Evolutionary conservation across 331 rosid species (phyloP), one percentile per base, ranked within the genome.

Genomic region (Malus hybrid): DNA sequence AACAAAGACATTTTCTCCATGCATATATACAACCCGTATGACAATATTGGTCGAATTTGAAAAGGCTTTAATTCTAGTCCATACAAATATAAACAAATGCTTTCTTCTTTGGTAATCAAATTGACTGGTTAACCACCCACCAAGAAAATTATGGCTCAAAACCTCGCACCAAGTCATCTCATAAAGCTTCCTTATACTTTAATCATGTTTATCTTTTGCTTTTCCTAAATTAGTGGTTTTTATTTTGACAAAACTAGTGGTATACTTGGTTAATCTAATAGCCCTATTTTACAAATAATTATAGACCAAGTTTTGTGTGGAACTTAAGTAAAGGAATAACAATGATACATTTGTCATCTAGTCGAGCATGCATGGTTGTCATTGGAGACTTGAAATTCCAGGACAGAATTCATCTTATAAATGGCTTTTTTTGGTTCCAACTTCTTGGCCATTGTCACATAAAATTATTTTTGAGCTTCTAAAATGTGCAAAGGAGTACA

Each of bases 401-500:
- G 79, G 85, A 48, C 81, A 79, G 71, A 80, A 73, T 48, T 78
- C 55, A 33, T 77, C 75, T 66, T 89, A 89, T 87, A 89, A 85
- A 85, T 75, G 78, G 70, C 71, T 13, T 36, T 65, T 28, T 57
- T 62, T 10, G 15, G 26, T 8, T 71, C 75, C 73, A 80, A 66
- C 36, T 46, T 64, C 69, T 46, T 48, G 75, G 53, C 61, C 71
- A 69, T 18, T 44, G 71, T 12, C 77, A 19, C 62, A 34, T 16
- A 16, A 50, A 1, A 50, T 15, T 15, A 50, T 15, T 15, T 15
- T 36, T 6, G 46, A 44, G 69, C 14, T 62, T 62, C 61, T 10
- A 89, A 66, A 69, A 93, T 93, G 98, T 91, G 98, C 72, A 85
- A 61, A 84, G 97, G 97, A 20, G 64, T 77, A 80, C 83, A 77